Percentiles rank a stretch among this genome's conserved stretches.
Evolutionary conservation across 2,329 filamentous ascomycete species (phyloP).

Genomic region (Penicillium sp.): DNA sequence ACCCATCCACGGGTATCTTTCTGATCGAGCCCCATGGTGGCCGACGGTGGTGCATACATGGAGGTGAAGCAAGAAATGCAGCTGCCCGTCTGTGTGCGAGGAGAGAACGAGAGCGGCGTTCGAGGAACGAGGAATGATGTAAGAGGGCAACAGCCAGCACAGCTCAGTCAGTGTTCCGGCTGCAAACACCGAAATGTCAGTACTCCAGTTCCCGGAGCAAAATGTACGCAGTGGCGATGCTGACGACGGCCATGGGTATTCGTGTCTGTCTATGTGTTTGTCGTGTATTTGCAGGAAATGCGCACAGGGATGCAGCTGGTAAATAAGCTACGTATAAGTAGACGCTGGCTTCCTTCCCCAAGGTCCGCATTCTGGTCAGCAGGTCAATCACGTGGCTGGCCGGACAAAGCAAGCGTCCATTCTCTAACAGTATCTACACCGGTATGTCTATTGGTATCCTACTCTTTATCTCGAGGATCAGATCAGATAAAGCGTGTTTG

Average conservation of each 20-base stretch:
- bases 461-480: no score
- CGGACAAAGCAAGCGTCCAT: neutral
- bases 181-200: neutral
- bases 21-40: constrained; percentile 44
- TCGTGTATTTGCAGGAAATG: no score
- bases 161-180: neutral
- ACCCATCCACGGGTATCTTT: constrained; percentile 94
- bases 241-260: neutral
- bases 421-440: no score
- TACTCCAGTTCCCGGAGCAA: neutral
- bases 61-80: neutral
- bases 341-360: constrained; percentile 17
- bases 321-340: neutral
- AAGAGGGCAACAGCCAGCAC: constrained; percentile 12
- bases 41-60: neutral
- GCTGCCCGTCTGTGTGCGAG: neutral
- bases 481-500: no score
- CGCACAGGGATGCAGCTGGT: neutral
- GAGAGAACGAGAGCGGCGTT: neutral
- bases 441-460: no score
- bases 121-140: constrained; percentile 20
- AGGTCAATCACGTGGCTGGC: neutral
- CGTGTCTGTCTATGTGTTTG: no score
- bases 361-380: constrained; percentile 19
- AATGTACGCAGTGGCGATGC: neutral